A percentile compares a stretch with the other conserved stretches of the same genome.
Evolutionary conservation across 2,329 filamentous ascomycete species (phyloP).

Genomic region (Epichloe elymi): DNA sequence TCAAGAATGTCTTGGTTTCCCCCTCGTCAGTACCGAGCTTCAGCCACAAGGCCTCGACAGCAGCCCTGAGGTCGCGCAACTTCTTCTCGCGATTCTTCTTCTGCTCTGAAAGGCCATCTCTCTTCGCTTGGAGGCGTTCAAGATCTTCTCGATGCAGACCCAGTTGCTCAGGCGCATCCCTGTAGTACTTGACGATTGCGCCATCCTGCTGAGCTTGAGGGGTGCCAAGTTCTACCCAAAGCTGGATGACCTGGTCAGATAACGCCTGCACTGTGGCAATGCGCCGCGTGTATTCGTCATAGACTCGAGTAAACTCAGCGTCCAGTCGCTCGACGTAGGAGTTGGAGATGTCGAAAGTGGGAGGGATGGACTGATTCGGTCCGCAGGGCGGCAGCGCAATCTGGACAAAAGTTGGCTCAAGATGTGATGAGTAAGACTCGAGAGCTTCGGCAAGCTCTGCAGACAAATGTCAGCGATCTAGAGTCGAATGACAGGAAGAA

Average conservation of each 20-base stretch:
- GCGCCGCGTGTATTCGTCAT: conserved; percentile 88
- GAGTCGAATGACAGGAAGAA: neutral
- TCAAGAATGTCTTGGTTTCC: conserved; percentile 76
- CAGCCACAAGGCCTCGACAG: conserved; percentile 82
- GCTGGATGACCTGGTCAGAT: conserved; percentile 75
- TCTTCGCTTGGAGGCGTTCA: conserved; percentile 53
- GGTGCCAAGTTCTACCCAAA: conserved; percentile 92
- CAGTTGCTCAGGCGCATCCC: conserved; percentile 83
- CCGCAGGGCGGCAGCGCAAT: conserved; percentile 74
- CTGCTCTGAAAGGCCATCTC: conserved; percentile 76
- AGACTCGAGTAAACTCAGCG: conserved; percentile 82
- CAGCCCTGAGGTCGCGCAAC: conserved; percentile 59
- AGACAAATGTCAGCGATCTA: neutral
- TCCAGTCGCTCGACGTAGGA: conserved; percentile 80
- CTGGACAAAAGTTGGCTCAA: conserved; percentile 77
- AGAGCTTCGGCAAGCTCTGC: conserved; percentile 84
- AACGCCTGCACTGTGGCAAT: conserved; percentile 61
- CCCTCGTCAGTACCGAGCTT: conserved; percentile 71
- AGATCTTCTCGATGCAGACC: conserved; percentile 85
- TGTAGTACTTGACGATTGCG: conserved; percentile 76
- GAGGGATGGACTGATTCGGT: conserved; percentile 61
- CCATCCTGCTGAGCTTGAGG: conserved; percentile 86
- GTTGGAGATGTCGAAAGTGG: conserved; percentile 84
- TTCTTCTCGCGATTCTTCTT: conserved; percentile 72
- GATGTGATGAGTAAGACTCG: conserved; percentile 90